Evolutionary conservation across 768 basidiomycete genomes (phyloP), one percentile per base, ranked within the genome.

Genomic region (Steccherinum ochraceum): DNA sequence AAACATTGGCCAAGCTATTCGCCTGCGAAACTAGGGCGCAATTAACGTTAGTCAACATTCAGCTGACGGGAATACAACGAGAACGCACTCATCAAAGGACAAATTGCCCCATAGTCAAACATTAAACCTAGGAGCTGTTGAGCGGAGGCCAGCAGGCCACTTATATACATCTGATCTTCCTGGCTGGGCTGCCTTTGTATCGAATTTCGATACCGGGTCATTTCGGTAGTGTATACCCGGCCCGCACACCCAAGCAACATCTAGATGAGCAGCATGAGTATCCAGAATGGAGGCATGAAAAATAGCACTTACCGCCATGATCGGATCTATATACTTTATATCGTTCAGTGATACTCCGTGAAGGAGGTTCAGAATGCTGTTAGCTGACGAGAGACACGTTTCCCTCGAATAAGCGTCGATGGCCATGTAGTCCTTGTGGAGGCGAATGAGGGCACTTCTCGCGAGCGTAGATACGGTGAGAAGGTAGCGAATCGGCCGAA

Each of bases 31-130:
- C n/a, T n/a, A n/a, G n/a, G n/a, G n/a, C n/a, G n/a, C n/a, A n/a
- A n/a, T n/a, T n/a, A n/a, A n/a, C n/a, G n/a, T n/a, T n/a, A n/a
- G n/a, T n/a, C n/a, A n/a, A n/a, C n/a, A n/a, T n/a, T n/a, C n/a
- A n/a, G n/a, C n/a, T n/a, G n/a, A n/a, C n/a, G n/a, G n/a, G n/a
- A n/a, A n/a, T n/a, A n/a, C n/a, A n/a, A n/a, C n/a, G n/a, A n/a
- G n/a, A n/a, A n/a, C n/a, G n/a, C n/a, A 65, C 64, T 57, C 58
- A 65, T 65, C 42, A 65, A 50, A 13, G 56, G 58, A 43, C 55
- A 60, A 7, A 45, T 52, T 2, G 24, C 40, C 2, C 58, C 47
- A 23, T 61, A 41, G 24, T 45, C 30, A 7, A 45, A 23, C 64
- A 65, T 63, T 10, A 58, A 51, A 3, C 44, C 49, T 3, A 58